Evolutionary conservation across 2,329 filamentous ascomycete species (phyloP), one percentile per base, ranked within the genome.

Genomic region (Exophiala alcalophila): DNA sequence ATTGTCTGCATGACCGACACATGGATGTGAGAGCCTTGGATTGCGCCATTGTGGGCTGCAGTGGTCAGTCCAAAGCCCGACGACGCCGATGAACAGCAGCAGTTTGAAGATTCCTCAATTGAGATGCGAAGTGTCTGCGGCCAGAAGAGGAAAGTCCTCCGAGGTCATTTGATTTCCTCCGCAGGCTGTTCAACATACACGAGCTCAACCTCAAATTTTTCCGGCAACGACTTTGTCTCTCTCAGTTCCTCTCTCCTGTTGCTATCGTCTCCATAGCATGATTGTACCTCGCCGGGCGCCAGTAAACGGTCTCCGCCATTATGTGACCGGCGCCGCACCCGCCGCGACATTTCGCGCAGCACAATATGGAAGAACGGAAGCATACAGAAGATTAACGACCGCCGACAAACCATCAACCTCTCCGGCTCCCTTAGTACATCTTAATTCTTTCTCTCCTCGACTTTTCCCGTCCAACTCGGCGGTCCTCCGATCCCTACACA

Each of bases 291-390:
- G 53, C 34, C 41, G 52, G 27, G 47, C 46, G 42, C 49, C 51
- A 15, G 30, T 53, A 3, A 14, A 44, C 39, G 42, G 43, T 46
- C 45, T 50, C 42, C 44, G 46, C 39, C 53, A 54, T 24, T 53
- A 56, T 56, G 53, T 54, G 49, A 54, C 51, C 24, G 40, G 41
- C 35, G 34, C 44, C n/a, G 28, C 29, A 14, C 28, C 52, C 12
- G 25, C 50, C 33, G 46, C 52, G 32, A 46, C 50, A 21, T 37
- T 49, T 15, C 46, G 47, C 42, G 23, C 45, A 30, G 42, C 51
- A 28, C 51, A 52, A 30, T 45, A 45, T 48, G 51, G 49, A 36
- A 42, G 52, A 40, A 50, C 47, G 21, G 41, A 47, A 38, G 52
- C 47, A 25, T 44, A 44, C 34, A 37, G 47, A 47, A 35, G 46